Evolutionary conservation across 1,284 basidiomycete species (phyloP).

Genomic region (Marasmius fiardii): DNA sequence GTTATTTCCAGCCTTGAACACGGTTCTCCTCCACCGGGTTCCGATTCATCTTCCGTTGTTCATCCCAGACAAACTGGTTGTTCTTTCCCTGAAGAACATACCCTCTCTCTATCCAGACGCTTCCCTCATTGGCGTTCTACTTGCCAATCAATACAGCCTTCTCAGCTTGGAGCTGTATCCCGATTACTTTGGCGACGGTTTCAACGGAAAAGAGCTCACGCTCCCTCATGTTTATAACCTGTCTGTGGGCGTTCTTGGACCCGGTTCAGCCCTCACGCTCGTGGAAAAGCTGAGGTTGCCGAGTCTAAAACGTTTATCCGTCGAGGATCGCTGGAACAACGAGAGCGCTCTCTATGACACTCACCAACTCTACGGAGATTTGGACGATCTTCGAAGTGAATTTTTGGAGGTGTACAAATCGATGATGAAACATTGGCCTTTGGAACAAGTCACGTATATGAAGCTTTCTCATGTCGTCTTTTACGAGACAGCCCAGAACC

Average conservation of each 20-base stretch:
- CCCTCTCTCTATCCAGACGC: neutral
- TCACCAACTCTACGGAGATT: neutral
- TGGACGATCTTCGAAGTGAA: neutral
- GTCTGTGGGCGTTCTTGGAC: neutral
- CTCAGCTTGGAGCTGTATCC: neutral
- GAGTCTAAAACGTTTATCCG: neutral
- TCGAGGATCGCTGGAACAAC: neutral
- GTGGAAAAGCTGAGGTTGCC: neutral
- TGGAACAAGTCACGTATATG: neutral
- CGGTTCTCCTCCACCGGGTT: neutral
- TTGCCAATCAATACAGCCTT: neutral
- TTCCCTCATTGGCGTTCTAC: neutral
- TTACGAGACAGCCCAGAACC: neutral
- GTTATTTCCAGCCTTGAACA: neutral
- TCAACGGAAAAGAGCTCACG: neutral
- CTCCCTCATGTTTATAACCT: neutral
- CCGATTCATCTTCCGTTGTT: neutral
- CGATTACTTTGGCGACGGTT: neutral
- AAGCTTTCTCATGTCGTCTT: neutral
- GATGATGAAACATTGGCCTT: neutral
- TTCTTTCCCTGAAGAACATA: neutral
- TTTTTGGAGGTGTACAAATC: neutral
- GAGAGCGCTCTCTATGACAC: neutral
- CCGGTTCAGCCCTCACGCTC: neutral
- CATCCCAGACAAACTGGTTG: neutral